Evolutionary conservation across 2,329 filamentous ascomycete species (phyloP).

Genomic region (Waltergamsia citrina): DNA sequence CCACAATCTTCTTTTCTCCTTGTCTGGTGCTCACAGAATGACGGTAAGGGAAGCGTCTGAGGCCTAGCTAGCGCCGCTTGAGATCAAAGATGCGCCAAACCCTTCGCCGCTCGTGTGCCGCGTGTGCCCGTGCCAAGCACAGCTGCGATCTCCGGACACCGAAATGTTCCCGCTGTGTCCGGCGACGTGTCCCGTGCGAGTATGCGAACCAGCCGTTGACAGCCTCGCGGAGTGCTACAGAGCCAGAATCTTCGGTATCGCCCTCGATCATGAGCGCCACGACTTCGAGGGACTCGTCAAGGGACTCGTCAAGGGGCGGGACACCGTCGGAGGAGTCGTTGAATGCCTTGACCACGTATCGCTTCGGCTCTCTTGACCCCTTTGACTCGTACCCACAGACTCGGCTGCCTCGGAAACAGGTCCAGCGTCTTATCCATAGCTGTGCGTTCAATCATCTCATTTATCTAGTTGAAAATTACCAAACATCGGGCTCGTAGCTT

Average conservation of each 20-base stretch:
- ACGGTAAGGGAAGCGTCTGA: too few relatives aligned
- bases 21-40: too few relatives aligned
- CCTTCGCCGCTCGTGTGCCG: slow-evolving; percentile 46
- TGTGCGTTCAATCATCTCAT: slow-evolving; percentile 36
- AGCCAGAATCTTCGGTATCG: neutral
- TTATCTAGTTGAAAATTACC: too few relatives aligned
- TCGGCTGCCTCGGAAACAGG: slow-evolving; percentile 36
- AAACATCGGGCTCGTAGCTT: too few relatives aligned
- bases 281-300: neutral
- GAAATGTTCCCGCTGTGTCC: slow-evolving; percentile 43
- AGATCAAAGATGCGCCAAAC: slow-evolving; percentile 44
- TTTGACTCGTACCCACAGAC: slow-evolving; percentile 48
- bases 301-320: neutral
- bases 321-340: too few relatives aligned
- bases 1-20: too few relatives aligned
- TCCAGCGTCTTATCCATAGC: slow-evolving; percentile 45
- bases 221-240: slow-evolving; percentile 5
- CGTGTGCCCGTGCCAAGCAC: slow-evolving; percentile 46
- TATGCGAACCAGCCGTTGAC: slow-evolving; percentile 45
- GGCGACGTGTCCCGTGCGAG: slow-evolving; percentile 33
- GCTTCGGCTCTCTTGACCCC: slow-evolving; percentile 33
- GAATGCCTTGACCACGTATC: slow-evolving; percentile 2
- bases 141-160: slow-evolving; percentile 45
- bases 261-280: neutral
- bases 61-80: too few relatives aligned